These are phyloP conservation scores for Pseudocercospora musae DNA, from an alignment of 2,329 filamentous ascomycete genomes.

Conservation along the genomic window DNA sequence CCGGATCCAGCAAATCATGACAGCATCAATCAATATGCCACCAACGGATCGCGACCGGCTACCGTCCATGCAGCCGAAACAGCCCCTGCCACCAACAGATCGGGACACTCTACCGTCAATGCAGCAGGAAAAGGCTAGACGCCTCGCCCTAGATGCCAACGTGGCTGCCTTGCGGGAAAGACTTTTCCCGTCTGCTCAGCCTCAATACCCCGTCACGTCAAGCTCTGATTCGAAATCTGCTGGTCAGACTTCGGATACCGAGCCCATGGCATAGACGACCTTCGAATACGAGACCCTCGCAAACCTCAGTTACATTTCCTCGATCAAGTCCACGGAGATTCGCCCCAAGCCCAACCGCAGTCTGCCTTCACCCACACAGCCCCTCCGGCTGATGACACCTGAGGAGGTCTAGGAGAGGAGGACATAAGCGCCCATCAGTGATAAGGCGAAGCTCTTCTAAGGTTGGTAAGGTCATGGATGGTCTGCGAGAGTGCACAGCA, in stretches of 20 bases:
- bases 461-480: neutral
- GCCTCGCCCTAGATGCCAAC: neutral
- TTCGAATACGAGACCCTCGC: neutral
- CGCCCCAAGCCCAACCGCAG: neutral
- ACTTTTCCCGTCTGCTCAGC: neutral
- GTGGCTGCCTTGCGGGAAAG: neutral
- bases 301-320: neutral
- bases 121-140: neutral
- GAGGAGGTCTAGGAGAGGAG: neutral
- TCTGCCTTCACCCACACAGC: neutral
- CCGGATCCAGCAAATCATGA: neutral
- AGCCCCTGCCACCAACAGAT: neutral
- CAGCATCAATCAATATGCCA: neutral
- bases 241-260: neutral
- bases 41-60: neutral
- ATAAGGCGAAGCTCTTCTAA: neutral
- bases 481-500: neutral
- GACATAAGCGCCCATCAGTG: neutral
- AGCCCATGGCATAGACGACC: neutral
- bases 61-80: neutral
- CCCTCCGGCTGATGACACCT: neutral
- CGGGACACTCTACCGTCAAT: neutral
- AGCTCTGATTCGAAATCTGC: too few species aligned
- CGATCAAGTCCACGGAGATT: neutral
- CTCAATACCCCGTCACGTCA: neutral